A percentile compares a stretch with the other conserved stretches of the same genome.
Conservation (phyloP, 1,139 yeast genomes). For the Protomyces arabidopsidicola region DNA sequence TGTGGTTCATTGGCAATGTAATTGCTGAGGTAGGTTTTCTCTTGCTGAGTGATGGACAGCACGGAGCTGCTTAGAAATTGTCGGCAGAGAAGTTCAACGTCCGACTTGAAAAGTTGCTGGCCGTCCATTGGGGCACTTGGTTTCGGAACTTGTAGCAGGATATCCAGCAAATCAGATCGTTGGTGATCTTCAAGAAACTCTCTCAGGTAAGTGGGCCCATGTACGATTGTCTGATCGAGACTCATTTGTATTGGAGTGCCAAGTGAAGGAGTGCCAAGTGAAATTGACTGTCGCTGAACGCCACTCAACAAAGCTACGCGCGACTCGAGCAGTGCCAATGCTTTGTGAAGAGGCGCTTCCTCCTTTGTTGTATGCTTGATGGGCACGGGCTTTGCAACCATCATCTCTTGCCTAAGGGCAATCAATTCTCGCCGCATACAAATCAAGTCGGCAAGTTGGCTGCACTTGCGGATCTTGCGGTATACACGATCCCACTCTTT, state of each 20-base stretch:
- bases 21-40: neutral
- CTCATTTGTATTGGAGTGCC: neutral
- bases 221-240: conserved; percentile 1
- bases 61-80: conserved; percentile 1
- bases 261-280: no score
- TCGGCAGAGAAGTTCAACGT: conserved; percentile 1
- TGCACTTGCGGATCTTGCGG: conserved; percentile 14
- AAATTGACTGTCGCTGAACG: neutral
- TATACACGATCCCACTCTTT: conserved; percentile 18
- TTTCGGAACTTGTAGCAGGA: conserved; percentile 4
- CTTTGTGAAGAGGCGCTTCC: conserved; percentile 5
- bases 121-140: neutral
- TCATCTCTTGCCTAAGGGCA: neutral
- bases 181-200: neutral
- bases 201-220: neutral
- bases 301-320: conserved; percentile 5
- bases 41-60: conserved; percentile 9
- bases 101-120: neutral
- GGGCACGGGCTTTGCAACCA: neutral
- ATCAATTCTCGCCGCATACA: conserved; percentile 14
- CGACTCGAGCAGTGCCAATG: conserved; percentile 6
- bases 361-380: neutral
- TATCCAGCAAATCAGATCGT: conserved; percentile 7
- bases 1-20: conserved; percentile 31
- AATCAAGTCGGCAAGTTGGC: conserved; percentile 6